These are phyloP conservation scores for Lentinula aciculospora DNA, from an alignment of 768 basidiomycete species.

Conservation along the genomic window DNA sequence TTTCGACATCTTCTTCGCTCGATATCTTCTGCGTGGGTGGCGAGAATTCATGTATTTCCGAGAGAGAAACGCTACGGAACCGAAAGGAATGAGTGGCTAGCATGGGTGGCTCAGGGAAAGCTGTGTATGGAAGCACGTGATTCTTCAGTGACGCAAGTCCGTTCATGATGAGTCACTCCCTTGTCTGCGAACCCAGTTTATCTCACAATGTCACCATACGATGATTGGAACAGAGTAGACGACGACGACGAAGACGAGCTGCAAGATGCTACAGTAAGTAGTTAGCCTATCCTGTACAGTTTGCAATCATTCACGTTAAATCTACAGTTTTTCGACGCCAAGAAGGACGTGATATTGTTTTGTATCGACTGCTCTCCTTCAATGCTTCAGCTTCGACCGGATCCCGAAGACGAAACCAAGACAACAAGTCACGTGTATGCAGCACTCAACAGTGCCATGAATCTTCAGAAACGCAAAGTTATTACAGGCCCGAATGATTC, in stretches of 20 bases:
- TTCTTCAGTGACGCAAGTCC: neutral
- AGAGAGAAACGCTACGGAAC: slow-evolving; percentile 22
- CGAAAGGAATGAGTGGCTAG: neutral
- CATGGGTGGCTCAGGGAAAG: no score
- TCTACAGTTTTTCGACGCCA: slow-evolving; percentile 61
- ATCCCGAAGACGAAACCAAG: slow-evolving; percentile 57
- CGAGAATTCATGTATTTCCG: slow-evolving; percentile 3
- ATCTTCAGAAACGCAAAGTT: slow-evolving; percentile 88
- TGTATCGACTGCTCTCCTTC: slow-evolving; percentile 91
- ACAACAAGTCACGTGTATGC: slow-evolving; percentile 73
- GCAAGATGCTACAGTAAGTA: slow-evolving; percentile 58
- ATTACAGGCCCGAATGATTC: slow-evolving; percentile 83
- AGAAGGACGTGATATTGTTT: slow-evolving; percentile 88
- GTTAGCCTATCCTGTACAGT: neutral
- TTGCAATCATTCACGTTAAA: neutral
- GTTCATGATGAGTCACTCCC: neutral
- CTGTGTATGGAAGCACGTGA: neutral
- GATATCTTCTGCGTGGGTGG: slow-evolving; percentile 52
- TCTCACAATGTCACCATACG: slow-evolving; percentile 57
- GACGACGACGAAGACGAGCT: slow-evolving; percentile 83
- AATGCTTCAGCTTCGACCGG: slow-evolving; percentile 73
- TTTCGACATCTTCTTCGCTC: slow-evolving; percentile 64
- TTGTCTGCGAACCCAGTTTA: neutral
- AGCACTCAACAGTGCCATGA: slow-evolving; percentile 78
- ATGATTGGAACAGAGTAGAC: slow-evolving; percentile 76